Evolutionary conservation across 2,329 filamentous ascomycete species (phyloP).

Genomic region (Ophiostoma tasmaniense): DNA sequence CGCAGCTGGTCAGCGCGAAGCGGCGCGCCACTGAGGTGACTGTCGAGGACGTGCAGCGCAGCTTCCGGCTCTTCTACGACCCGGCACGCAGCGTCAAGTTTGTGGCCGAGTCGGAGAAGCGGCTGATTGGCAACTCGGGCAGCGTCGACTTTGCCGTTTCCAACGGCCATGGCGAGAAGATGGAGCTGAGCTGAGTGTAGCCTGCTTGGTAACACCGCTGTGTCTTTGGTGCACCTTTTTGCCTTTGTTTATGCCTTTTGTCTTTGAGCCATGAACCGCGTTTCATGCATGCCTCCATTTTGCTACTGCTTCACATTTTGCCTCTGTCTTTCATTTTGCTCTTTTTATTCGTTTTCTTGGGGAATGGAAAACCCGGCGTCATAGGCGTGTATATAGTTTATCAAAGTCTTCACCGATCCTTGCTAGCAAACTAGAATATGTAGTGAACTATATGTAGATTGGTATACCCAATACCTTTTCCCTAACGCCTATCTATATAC

Average conservation of each 20-base stretch:
- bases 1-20: slow-evolving; percentile 79
- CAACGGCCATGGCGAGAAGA: slow-evolving; percentile 38
- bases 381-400: slow-evolving; percentile 1
- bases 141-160: slow-evolving; percentile 59
- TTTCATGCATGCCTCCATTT: neutral
- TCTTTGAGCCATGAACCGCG: neutral
- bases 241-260: neutral
- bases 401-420: neutral
- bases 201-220: neutral
- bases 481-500: neutral
- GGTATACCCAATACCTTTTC: neutral
- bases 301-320: slow-evolving; percentile 6
- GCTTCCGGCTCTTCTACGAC: slow-evolving; percentile 92
- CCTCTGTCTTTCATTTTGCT: neutral
- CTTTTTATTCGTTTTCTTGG: slow-evolving; percentile 6
- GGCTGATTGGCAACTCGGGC: slow-evolving; percentile 83
- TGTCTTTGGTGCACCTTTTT: neutral
- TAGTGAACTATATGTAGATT: neutral
- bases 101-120: slow-evolving; percentile 80
- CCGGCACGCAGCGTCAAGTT: slow-evolving; percentile 81
- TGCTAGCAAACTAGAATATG: neutral
- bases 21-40: slow-evolving; percentile 74
- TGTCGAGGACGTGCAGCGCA: slow-evolving; percentile 83
- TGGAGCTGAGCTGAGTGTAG: slow-evolving; percentile 25
- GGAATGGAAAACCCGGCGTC: slow-evolving; percentile 14